These are phyloP conservation scores for Malus sylvestris DNA, from an alignment of 306 rosid species.

Conservation along the genomic window DNA sequence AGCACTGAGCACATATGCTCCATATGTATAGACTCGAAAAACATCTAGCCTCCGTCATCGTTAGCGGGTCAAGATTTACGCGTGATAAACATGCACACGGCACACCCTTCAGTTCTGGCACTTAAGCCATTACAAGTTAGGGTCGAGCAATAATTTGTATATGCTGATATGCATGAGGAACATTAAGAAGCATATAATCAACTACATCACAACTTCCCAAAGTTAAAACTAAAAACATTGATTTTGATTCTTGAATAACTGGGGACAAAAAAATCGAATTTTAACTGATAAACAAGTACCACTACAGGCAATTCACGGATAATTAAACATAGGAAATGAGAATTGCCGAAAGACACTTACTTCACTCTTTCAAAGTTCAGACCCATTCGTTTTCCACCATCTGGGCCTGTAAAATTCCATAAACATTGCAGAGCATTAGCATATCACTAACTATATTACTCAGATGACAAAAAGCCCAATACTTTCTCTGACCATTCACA, in stretches of 20 bases:
- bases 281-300: too few species aligned
- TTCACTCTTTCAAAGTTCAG: conserved; percentile 81
- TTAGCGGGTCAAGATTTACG: neutral
- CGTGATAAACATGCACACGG: neutral
- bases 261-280: too few species aligned
- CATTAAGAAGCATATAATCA: neutral
- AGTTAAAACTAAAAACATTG: too few species aligned
- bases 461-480: neutral
- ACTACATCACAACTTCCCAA: neutral
- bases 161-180: neutral
- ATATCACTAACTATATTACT: neutral
- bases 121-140: neutral
- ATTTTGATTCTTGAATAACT: too few species aligned
- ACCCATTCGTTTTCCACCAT: conserved; percentile 89
- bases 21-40: neutral
- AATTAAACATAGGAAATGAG: neutral
- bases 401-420: conserved; percentile 54
- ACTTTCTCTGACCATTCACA: neutral
- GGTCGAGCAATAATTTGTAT: too few species aligned
- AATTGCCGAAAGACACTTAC: conserved; percentile 36
- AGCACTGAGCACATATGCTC: neutral
- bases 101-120: neutral
- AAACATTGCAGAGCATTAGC: conserved; percentile 2
- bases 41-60: neutral
- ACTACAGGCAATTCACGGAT: too few species aligned